A percentile compares a stretch with the other conserved stretches of the same genome.
Evolutionary conservation across 208 protist genomes (phyloP).

Genomic region (Porcisia hertigi): DNA sequence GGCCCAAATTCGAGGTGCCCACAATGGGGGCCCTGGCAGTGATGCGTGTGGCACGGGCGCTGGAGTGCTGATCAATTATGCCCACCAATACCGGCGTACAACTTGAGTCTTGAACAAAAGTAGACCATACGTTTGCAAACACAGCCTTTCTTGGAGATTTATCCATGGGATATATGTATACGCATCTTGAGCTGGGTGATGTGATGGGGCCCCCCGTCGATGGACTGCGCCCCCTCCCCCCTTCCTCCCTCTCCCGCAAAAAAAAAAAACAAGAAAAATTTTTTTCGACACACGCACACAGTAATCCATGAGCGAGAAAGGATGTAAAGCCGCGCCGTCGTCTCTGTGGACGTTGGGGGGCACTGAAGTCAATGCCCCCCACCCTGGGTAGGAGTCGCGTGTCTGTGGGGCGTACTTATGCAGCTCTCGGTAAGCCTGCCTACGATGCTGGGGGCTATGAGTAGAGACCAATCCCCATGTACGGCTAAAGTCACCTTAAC

Average conservation of each 20-base stretch:
- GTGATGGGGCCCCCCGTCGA: neutral
- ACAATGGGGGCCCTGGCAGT: slow-evolving; percentile 59
- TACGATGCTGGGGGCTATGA: too few species aligned
- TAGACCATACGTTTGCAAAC: neutral
- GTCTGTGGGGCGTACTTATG: neutral
- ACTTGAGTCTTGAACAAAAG: neutral
- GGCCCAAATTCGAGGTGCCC: slow-evolving; percentile 68
- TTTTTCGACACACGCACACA: neutral
- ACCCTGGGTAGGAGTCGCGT: neutral
- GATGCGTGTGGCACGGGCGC: slow-evolving; percentile 68
- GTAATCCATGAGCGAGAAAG: neutral
- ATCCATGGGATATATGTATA: neutral
- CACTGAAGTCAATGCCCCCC: neutral
- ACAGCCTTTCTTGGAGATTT: neutral
- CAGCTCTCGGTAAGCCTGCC: too few species aligned
- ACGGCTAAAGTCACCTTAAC: too few species aligned
- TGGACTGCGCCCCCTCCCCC: neutral
- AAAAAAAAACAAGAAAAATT: too few species aligned
- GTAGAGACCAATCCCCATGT: too few species aligned
- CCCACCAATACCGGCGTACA: neutral
- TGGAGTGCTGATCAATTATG: slow-evolving; percentile 56
- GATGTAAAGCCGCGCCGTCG: neutral
- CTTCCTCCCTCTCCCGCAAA: too few species aligned
- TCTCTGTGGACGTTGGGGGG: neutral
- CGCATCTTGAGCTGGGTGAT: neutral